Percentiles rank a stretch among this genome's conserved stretches.
phyloP scores from a whole-genome alignment of 441 rosid species.

The Euphorbia corollata region DNA sequence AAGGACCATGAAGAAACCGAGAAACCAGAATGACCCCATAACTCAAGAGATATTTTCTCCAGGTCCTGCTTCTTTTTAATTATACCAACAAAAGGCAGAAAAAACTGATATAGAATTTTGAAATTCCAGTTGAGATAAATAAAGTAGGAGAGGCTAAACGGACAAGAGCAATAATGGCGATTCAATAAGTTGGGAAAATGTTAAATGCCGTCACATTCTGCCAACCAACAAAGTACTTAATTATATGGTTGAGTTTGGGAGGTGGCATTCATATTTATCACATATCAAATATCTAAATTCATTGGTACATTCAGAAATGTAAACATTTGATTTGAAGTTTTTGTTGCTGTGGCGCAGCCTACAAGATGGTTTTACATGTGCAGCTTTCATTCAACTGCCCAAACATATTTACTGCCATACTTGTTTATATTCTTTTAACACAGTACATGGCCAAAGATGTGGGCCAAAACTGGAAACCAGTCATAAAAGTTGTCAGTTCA shows the following conservation, averaged over 20 bases:
- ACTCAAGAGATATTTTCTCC: neutral
- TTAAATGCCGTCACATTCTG: conserved; percentile 14
- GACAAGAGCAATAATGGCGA: neutral
- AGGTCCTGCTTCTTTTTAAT: neutral
- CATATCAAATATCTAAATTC: neutral
- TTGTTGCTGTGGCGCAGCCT: neutral
- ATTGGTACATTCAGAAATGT: neutral
- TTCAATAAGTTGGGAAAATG: conserved; percentile 12
- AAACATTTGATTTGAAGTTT: neutral
- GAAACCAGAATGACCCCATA: conserved; percentile 14
- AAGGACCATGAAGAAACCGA: conserved; percentile 9
- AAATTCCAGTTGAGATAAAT: neutral
- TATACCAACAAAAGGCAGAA: conserved; percentile 7
- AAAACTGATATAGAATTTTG: neutral
- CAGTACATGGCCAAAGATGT: neutral
- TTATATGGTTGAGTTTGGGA: neutral
- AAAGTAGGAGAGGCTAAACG: neutral
- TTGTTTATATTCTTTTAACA: too few species aligned
- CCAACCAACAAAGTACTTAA: conserved; percentile 11
- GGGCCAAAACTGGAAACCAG: conserved; percentile 11
- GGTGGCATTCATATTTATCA: conserved; percentile 16
- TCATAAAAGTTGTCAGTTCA: neutral
- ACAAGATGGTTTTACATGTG: neutral
- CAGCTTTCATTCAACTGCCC: neutral
- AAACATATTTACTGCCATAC: neutral